Conservation (phyloP, 345 rosid genomes). For the Eucalyptus cloeziana region DNA sequence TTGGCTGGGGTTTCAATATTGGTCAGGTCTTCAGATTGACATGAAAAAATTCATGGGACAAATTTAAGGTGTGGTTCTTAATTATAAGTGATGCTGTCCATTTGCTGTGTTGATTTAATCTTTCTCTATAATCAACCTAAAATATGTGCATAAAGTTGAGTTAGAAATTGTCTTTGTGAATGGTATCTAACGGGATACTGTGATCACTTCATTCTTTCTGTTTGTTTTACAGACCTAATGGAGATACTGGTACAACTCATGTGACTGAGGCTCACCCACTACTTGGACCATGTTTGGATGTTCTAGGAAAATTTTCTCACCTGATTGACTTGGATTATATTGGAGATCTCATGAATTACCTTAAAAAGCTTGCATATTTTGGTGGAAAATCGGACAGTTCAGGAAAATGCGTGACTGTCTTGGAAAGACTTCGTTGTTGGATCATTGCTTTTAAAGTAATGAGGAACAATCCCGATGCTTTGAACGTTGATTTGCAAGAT, state of each 20-base stretch:
- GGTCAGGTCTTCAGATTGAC: background rate
- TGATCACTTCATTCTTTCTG: background rate
- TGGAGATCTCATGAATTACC: conserved; percentile 80
- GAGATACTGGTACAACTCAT: conserved; percentile 11
- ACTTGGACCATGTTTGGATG: conserved; percentile 75
- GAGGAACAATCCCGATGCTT: conserved; percentile 89
- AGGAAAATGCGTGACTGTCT: conserved; percentile 37
- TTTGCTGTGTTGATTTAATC: background rate
- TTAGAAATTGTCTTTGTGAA: no score
- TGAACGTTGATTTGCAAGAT: conserved; percentile 91
- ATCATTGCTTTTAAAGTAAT: conserved; percentile 91
- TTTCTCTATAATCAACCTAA: background rate
- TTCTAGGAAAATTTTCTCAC: conserved; percentile 80
- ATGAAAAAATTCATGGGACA: background rate
- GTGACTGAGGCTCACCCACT: conserved; percentile 48
- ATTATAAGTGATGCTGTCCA: background rate
- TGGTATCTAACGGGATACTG: no score
- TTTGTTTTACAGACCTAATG: conserved; percentile 8
- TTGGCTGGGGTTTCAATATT: background rate
- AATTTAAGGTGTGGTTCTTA: background rate
- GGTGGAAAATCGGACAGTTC: conserved; percentile 16
- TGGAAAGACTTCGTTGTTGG: conserved; percentile 84
- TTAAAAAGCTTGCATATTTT: conserved; percentile 72
- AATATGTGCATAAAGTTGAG: no score
- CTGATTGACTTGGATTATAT: conserved; percentile 78